Evolutionary conservation across 2,329 filamentous ascomycete genomes (phyloP).

Genomic region (Penicillium sp.): DNA sequence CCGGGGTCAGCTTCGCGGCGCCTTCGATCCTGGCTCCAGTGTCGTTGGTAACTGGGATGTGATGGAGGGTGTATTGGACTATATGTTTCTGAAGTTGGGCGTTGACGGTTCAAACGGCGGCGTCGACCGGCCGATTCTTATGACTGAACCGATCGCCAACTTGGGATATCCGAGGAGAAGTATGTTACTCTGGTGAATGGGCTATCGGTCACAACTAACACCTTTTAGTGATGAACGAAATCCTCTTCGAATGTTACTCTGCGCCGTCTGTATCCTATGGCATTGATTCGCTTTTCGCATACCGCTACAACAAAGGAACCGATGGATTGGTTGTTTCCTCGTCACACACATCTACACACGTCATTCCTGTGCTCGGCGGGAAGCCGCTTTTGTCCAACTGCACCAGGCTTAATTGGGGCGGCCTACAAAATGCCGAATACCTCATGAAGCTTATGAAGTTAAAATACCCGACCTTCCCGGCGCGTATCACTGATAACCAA

Average conservation of each 20-base stretch:
- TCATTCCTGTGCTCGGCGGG: slow-evolving; percentile 87
- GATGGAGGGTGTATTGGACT: slow-evolving; percentile 92
- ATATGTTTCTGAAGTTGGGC: slow-evolving; percentile 90
- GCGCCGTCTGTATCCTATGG: slow-evolving; percentile 89
- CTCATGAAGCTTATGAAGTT: slow-evolving; percentile 83
- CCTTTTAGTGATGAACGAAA: slow-evolving; percentile 83
- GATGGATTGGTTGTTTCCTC: slow-evolving; percentile 89
- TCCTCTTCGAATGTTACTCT: slow-evolving; percentile 93
- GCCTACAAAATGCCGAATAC: slow-evolving; percentile 86
- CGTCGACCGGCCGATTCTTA: slow-evolving; percentile 83
- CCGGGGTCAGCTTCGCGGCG: slow-evolving; percentile 82
- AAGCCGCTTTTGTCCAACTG: slow-evolving; percentile 83
- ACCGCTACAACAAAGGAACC: slow-evolving; percentile 83
- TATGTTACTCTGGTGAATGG: slow-evolving; percentile 46
- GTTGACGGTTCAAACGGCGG: slow-evolving; percentile 71
- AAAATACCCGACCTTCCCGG: slow-evolving; percentile 88
- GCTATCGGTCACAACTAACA: slow-evolving; percentile 19
- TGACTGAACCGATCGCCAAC: slow-evolving; percentile 95
- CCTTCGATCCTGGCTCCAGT: slow-evolving; percentile 87
- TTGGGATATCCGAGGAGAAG: slow-evolving; percentile 84
- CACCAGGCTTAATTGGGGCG: slow-evolving; percentile 91
- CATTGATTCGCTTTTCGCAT: slow-evolving; percentile 95
- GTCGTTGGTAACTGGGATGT: slow-evolving; percentile 98
- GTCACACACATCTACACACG: slow-evolving; percentile 88
- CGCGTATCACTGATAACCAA: slow-evolving; percentile 82